Conservation (phyloP, 345 rosid genomes). For the Laguncularia racemosa region DNA sequence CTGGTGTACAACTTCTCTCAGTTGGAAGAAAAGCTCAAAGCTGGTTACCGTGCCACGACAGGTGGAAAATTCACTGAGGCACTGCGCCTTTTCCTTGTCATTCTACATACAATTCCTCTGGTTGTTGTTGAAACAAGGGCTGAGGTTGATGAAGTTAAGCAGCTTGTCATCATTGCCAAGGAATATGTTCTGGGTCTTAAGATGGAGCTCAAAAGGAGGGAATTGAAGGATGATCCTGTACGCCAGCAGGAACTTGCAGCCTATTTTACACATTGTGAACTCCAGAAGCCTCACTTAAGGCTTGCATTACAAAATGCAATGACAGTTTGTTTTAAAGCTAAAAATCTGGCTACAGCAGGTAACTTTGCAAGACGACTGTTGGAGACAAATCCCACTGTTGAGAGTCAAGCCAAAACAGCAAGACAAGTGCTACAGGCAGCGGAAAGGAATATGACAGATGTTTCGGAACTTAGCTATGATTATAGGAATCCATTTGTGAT, state of each 20-base stretch:
- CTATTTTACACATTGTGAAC: slow-evolving; percentile 91
- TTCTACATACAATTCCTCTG: slow-evolving; percentile 89
- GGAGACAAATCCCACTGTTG: slow-evolving; percentile 72
- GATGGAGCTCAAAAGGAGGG: slow-evolving; percentile 85
- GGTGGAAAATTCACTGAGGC: slow-evolving; percentile 72
- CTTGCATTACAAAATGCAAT: slow-evolving; percentile 74
- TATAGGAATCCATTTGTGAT: slow-evolving; percentile 88
- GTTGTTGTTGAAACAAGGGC: slow-evolving; percentile 97
- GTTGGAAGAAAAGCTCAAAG: slow-evolving; percentile 85
- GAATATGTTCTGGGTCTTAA: slow-evolving; percentile 82
- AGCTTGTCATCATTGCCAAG: slow-evolving; percentile 56
- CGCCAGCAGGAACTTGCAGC: slow-evolving; percentile 99
- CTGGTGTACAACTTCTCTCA: slow-evolving; percentile 70
- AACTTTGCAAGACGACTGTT: slow-evolving; percentile 75
- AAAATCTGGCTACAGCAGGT: slow-evolving; percentile 68
- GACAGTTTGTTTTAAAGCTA: slow-evolving; percentile 70
- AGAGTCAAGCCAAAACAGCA: slow-evolving; percentile 71
- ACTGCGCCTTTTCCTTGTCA: slow-evolving; percentile 58
- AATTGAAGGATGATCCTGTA: slow-evolving; percentile 50
- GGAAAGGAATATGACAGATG: slow-evolving; percentile 72
- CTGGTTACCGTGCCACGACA: slow-evolving; percentile 88
- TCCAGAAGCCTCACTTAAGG: slow-evolving; percentile 77
- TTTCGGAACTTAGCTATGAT: slow-evolving; percentile 62
- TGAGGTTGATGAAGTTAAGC: slow-evolving; percentile 97
- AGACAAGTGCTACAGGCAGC: slow-evolving; percentile 80